Evolutionary conservation across 805 yeast species (phyloP).

Genomic region (Metschnikowia henanensis): DNA sequence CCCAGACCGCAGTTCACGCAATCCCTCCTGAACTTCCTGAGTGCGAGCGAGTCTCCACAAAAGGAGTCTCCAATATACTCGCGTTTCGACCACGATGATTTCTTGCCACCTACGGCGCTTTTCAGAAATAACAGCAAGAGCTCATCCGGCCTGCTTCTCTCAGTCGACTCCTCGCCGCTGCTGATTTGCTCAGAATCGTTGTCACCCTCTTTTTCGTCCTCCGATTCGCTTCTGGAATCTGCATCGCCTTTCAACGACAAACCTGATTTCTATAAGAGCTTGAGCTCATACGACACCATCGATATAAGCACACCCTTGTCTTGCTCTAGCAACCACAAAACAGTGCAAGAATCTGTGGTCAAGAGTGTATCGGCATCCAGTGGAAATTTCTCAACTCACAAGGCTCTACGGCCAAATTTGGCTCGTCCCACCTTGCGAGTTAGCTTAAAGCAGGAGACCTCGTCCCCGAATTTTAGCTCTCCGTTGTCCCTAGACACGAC

Average conservation of each 20-base stretch:
- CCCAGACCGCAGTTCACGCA: slow-evolving; percentile 14
- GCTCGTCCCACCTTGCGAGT: slow-evolving; percentile 13
- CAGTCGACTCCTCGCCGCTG: slow-evolving; percentile 32
- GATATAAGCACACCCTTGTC: slow-evolving; percentile 2
- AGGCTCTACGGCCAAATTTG: slow-evolving; percentile 4
- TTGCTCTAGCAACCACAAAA: neutral
- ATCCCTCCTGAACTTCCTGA: slow-evolving; percentile 10
- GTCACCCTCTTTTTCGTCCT: slow-evolving; percentile 26
- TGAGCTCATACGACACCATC: neutral
- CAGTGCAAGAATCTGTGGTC: neutral
- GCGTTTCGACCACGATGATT: slow-evolving; percentile 16
- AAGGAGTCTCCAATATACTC: slow-evolving; percentile 10
- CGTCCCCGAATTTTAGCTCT: slow-evolving; percentile 36
- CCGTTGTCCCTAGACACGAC: slow-evolving; percentile 35
- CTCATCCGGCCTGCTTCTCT: slow-evolving; percentile 19
- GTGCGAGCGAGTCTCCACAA: slow-evolving; percentile 8
- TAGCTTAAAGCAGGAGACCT: slow-evolving; percentile 8
- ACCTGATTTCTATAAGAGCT: slow-evolving; percentile 26
- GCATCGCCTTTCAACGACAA: slow-evolving; percentile 26
- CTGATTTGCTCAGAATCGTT: slow-evolving; percentile 29
- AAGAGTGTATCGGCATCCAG: too few relatives aligned
- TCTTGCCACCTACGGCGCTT: slow-evolving; percentile 20
- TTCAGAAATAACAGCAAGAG: slow-evolving; percentile 19
- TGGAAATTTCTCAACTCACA: neutral
- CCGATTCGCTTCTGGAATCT: slow-evolving; percentile 31